Evolutionary conservation across 192 early-diverging fungal species (phyloP).

Genomic region (Backusella psychrophila): DNA sequence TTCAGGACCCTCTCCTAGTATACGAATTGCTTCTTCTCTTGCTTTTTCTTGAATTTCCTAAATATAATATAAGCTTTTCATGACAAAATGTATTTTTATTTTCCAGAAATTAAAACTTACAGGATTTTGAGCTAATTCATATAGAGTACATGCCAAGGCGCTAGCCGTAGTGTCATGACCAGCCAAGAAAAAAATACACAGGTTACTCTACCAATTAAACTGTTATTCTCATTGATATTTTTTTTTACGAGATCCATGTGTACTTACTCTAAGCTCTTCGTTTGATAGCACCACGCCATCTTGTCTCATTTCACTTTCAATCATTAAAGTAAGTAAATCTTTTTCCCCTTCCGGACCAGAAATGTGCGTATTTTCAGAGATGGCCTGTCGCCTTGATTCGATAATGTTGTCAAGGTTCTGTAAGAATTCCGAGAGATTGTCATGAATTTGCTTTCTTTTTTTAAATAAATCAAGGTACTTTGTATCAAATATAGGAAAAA

Average conservation of each 20-base stretch:
- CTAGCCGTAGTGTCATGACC: conserved; percentile 58
- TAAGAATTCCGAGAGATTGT: conserved; percentile 11
- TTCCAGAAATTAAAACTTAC: conserved; percentile 3
- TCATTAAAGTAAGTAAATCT: conserved; percentile 32
- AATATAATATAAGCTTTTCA: not conserved
- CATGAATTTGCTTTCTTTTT: conserved; percentile 9
- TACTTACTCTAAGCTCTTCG: conserved; percentile 30
- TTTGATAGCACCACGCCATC: not conserved
- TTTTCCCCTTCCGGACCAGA: conserved; percentile 15
- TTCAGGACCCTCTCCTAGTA: conserved; percentile 49
- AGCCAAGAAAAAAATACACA: not conserved
- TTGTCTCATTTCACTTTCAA: conserved; percentile 19
- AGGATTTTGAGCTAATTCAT: conserved; percentile 45
- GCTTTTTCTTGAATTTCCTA: conserved; percentile 54
- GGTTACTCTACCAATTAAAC: not conserved
- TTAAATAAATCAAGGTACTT: not conserved
- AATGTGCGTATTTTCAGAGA: not conserved
- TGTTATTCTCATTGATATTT: not conserved
- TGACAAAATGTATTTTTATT: not conserved
- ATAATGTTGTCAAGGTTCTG: conserved; percentile 9
- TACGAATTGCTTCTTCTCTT: conserved; percentile 50
- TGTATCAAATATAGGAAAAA: conserved; percentile 53
- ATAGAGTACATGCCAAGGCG: conserved; percentile 45
- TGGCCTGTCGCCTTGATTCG: not conserved
- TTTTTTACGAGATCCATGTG: not conserved